These are phyloP conservation scores for Tetrapisispora taiwanensis DNA, from an alignment of 805 yeast species.

Conservation along the genomic window DNA sequence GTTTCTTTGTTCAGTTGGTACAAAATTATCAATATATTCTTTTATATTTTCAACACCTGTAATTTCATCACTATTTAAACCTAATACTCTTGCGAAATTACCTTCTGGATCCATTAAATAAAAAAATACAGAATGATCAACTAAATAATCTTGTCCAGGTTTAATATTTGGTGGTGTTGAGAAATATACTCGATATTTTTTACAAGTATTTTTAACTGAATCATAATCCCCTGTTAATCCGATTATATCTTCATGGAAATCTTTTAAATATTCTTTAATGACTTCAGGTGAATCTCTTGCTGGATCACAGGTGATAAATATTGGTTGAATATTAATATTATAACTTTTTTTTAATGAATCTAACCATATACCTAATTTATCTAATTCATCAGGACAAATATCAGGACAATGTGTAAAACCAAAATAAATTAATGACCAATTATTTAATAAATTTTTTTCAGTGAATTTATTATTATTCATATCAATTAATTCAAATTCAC, in stretches of 20 bases:
- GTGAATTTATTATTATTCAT: conserved; percentile 62
- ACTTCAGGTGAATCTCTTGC: conserved; percentile 87
- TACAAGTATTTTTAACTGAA: conserved; percentile 74
- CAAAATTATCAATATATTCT: conserved; percentile 63
- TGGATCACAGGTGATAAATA: conserved; percentile 95
- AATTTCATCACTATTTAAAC: conserved; percentile 75
- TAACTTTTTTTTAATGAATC: conserved; percentile 51
- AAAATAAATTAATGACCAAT: conserved; percentile 79
- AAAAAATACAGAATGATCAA: conserved; percentile 95
- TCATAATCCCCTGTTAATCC: conserved; percentile 92
- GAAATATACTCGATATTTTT: conserved; percentile 85
- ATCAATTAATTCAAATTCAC: conserved; percentile 70
- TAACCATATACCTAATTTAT: conserved; percentile 66
- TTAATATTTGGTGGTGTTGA: conserved; percentile 93
- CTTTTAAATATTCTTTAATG: conserved; percentile 68
- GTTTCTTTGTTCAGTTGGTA: conserved; percentile 62
- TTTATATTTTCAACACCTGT: conserved; percentile 70
- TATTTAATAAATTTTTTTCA: conserved; percentile 62
- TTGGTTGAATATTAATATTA: conserved; percentile 57
- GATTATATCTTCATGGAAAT: conserved; percentile 80
- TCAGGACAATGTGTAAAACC: conserved; percentile 98
- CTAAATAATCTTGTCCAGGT: conserved; percentile 93
- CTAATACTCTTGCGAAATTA: conserved; percentile 85
- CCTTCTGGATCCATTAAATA: conserved; percentile 99
- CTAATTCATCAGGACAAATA: conserved; percentile 96